A percentile compares a stretch with the other conserved stretches of the same genome.
These are phyloP conservation scores for Pyrenophora seminiperda DNA, from an alignment of 2,329 filamentous ascomycete species.

Conservation along the genomic window DNA sequence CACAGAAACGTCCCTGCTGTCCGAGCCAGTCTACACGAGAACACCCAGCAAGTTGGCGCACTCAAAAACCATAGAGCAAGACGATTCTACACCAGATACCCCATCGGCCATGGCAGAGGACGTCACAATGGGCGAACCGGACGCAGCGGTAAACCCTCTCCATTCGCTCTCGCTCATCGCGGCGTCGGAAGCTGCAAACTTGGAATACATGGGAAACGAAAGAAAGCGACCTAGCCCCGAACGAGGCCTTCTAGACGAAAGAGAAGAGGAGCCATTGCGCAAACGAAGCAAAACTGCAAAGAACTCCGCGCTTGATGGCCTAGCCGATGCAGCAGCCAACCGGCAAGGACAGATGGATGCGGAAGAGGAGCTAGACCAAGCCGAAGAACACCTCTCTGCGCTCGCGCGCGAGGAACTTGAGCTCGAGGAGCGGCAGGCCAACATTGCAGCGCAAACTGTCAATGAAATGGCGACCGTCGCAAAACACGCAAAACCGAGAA, in stretches of 20 bases:
- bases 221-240: conserved; percentile 53
- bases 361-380: conserved; percentile 61
- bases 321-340: conserved; percentile 38
- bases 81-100: conserved; percentile 36
- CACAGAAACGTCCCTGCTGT: conserved; percentile 42
- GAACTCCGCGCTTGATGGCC: conserved; percentile 32
- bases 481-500: conserved; percentile 44
- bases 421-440: conserved; percentile 43
- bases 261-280: conserved; percentile 44
- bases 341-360: conserved; percentile 36
- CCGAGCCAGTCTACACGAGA: conserved; percentile 40
- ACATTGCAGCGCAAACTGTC: conserved; percentile 41
- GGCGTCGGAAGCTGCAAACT: conserved; percentile 38
- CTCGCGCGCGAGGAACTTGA: conserved; percentile 41
- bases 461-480: conserved; percentile 44
- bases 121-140: conserved; percentile 19
- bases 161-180: conserved; percentile 41
- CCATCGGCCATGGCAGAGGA: conserved; percentile 31
- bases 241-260: conserved; percentile 47
- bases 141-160: conserved; percentile 31
- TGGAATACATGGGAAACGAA: conserved; percentile 47
- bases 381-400: conserved; percentile 41
- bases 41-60: conserved; percentile 48
- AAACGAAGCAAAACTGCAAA: conserved; percentile 44
- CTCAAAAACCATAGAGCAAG: conserved; percentile 39